Evolutionary conservation across 257 asterid genomes (phyloP).

Genomic region (Salvia miltiorrhiza): DNA sequence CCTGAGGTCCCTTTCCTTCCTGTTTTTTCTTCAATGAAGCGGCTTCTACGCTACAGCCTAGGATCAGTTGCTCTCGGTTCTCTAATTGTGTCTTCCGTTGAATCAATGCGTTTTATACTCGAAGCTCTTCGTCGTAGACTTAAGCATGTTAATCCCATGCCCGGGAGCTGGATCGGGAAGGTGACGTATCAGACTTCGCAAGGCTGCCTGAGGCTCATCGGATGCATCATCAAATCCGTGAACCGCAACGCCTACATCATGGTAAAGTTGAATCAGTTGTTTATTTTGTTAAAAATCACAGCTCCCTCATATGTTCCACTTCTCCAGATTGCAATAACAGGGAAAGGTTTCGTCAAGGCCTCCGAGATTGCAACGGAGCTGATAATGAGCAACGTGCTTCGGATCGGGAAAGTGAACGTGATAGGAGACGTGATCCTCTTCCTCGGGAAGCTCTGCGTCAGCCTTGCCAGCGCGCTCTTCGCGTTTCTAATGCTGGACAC

Average conservation of each 20-base stretch:
- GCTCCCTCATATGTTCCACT: background rate
- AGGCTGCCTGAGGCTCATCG: constrained; percentile 56
- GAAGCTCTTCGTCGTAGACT: constrained; percentile 92
- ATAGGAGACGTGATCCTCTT: constrained; percentile 92
- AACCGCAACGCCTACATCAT: constrained; percentile 93
- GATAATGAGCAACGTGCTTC: constrained; percentile 84
- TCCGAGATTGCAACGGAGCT: constrained; percentile 93
- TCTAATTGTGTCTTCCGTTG: constrained; percentile 62
- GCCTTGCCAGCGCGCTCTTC: constrained; percentile 86
- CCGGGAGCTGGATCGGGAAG: constrained; percentile 66
- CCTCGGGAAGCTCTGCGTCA: constrained; percentile 95
- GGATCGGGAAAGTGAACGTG: constrained; percentile 92
- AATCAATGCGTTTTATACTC: constrained; percentile 81
- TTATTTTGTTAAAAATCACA: too few relatives aligned
- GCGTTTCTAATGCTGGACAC: constrained; percentile 93
- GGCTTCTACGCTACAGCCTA: constrained; percentile 75
- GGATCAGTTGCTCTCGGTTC: constrained; percentile 97
- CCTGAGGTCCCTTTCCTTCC: constrained; percentile 84
- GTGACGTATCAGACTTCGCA: constrained; percentile 53
- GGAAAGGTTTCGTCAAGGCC: constrained; percentile 85
- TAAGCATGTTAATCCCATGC: constrained; percentile 54
- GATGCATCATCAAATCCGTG: constrained; percentile 79
- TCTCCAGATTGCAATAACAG: constrained; percentile 88
- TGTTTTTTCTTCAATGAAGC: constrained; percentile 91
- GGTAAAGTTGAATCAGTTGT: too few relatives aligned